Base-by-base conservation (phyloP, 2,329 filamentous ascomycete genomes). In the Aspergillus pseudotamarii region DNA sequence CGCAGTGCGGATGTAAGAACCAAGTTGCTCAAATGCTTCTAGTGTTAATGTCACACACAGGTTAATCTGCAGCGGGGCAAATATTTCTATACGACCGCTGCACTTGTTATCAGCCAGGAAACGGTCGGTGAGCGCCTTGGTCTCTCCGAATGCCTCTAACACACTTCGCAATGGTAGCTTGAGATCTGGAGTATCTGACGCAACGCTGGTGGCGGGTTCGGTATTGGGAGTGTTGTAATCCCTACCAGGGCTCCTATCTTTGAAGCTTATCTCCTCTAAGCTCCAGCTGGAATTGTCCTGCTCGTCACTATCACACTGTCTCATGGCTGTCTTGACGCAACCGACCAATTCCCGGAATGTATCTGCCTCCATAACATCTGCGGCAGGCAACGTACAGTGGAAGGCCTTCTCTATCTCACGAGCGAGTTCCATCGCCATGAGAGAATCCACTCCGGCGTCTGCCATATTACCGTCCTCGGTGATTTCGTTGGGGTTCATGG, bases 341-440 rank as follows among this genome's bases (percentile, higher is more conserved):
- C 48, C 57, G 4, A 76, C 68, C n/a, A 79, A 64, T 50, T 73
- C 67, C 10, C 60, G 64, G 57, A 78, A 68, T n/a, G 72, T 71
- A 4, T 71, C 72, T 12, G 75, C 67, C 10, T 75, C 69, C 60
- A 78, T 69, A 3, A 75, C 57, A 30, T 76, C 68, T 1, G 67
- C 68, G 9, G 63, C 63, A 5, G 68, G 56, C 5, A 80, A 58
- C 0, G 70, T 73, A 57, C 72, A 73, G 4, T 76, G 72, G 62
- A 84, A 82, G 0, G 66, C 65, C 1, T 61, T 58, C 53, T 82
- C 78, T 3, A 83, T 65, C 58, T 84, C 83, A 1, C 74, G 73
- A 0, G 72, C 76, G 56, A 85, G 65, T 66, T 85, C 83, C 79
- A 83, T 84, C 0, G 75, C 80, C 77, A 83, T 80, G 0, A 85